These are phyloP conservation scores for Fusarium sambucinum DNA, from an alignment of 2,329 filamentous ascomycete species.

Conservation along the genomic window DNA sequence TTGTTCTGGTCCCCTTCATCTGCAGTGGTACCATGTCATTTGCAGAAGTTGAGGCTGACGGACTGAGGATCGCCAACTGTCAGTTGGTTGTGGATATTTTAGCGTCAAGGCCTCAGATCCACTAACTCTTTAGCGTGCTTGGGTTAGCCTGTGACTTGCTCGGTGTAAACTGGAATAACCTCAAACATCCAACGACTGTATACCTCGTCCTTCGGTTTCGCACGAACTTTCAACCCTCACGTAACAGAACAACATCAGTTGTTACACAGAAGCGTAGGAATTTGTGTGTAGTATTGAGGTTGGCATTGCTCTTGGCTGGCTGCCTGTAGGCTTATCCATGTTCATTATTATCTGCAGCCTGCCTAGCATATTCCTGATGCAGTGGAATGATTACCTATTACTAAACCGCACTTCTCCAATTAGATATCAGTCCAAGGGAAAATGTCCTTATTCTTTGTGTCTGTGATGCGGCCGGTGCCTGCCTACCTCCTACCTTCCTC, in stretches of 20 bases:
- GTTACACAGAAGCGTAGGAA: background rate
- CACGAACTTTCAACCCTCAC: background rate
- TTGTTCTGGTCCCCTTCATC: slow-evolving; percentile 12
- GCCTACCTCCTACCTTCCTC: slow-evolving; percentile 3
- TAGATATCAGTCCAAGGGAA: background rate
- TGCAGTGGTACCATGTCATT: slow-evolving; percentile 15
- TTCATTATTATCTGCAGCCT: slow-evolving; percentile 14
- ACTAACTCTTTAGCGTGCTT: slow-evolving; percentile 11
- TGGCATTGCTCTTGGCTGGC: slow-evolving; percentile 12
- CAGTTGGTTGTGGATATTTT: slow-evolving; percentile 8
- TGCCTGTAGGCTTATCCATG: slow-evolving; percentile 8
- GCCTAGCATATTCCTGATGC: slow-evolving; percentile 5
- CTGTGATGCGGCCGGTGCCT: slow-evolving; percentile 24
- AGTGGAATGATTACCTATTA: slow-evolving; percentile 20
- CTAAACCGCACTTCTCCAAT: slow-evolving; percentile 15
- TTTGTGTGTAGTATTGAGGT: background rate
- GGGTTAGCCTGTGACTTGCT: slow-evolving; percentile 4
- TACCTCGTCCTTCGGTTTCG: background rate
- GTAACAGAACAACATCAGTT: background rate
- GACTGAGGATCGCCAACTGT: slow-evolving; percentile 20
- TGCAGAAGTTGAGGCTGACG: slow-evolving; percentile 28
- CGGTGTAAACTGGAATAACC: slow-evolving; percentile 3
- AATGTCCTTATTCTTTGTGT: slow-evolving; percentile 10
- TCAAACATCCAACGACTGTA: background rate
- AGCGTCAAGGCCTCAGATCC: slow-evolving; percentile 16